Percentiles rank a stretch among this genome's conserved stretches.
These are phyloP conservation scores for Haematococcus lacustris DNA, from an alignment of 139 green algal genomes.

Conservation along the genomic window DNA sequence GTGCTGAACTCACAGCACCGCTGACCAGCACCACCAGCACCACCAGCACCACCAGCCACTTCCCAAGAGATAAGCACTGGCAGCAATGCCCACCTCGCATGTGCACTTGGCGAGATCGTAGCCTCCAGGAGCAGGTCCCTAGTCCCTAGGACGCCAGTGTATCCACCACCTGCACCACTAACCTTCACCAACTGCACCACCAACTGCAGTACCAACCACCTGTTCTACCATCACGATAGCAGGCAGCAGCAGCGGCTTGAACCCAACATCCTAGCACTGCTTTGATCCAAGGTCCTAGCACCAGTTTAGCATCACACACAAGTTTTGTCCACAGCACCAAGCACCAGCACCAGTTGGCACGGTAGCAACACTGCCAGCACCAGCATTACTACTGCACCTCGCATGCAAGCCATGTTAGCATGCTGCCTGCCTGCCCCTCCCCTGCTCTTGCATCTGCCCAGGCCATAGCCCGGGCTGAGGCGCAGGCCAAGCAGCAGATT, in stretches of 20 bases:
- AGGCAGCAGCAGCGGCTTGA: too few species aligned
- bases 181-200: too few species aligned
- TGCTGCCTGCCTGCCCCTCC: not conserved
- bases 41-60: not conserved
- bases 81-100: not conserved
- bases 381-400: not conserved
- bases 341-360: too few species aligned
- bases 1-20: not conserved
- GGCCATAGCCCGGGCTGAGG: constrained; percentile 4
- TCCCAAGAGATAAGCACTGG: not conserved
- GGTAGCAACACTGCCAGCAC: not conserved
- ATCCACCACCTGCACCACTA: not conserved
- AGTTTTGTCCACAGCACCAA: not conserved
- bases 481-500: not conserved
- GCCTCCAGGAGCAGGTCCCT: not conserved
- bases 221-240: too few species aligned
- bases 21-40: not conserved
- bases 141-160: not conserved
- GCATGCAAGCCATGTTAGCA: not conserved
- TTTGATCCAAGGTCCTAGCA: not conserved
- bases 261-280: not conserved
- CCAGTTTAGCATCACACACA: not conserved
- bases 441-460: not conserved
- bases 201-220: too few species aligned
- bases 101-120: not conserved